Evolutionary conservation across 345 rosid genomes (phyloP), one percentile per base, ranked within the genome.

Genomic region (Eucalyptus sp.): DNA sequence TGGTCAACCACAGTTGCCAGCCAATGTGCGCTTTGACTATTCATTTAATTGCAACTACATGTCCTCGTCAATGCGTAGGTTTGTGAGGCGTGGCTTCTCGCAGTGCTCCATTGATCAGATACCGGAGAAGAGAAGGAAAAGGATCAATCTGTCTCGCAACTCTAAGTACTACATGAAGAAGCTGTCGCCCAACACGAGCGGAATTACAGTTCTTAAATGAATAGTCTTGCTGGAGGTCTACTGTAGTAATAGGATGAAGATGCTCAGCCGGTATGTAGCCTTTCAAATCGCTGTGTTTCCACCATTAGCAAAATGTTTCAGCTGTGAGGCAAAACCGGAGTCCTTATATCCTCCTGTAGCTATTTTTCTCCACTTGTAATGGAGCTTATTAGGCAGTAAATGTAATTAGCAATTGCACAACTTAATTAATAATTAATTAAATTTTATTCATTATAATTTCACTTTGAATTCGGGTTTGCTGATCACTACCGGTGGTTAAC

Each of bases 101-200:
- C 97, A 96, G 90, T 96, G 99, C 87, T 92, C 95, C 25, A 93
- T 97, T 49, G 95, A 96, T 86, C 86, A 89, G 93, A 92, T 97
- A 91, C 99, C 98, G 0, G 95, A 93, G n/a, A 90, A 90, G 91
- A 96, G 95, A 92, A 92, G 97, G 91, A 93, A 90, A 92, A 95
- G 88, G 90, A 96, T 97, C 91, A 94, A 96, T 93, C 94, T 94
- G 43, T 95, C 96, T 5, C 95, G 99, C 8, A 96, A 91, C 50
- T 97, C 98, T 1, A 97, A 97, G 92, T 96, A 96, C 90, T 96
- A 96, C 90, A 94, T 90, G 93, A 97, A 97, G 94, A 95, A 93
- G 89, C 90, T 97, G 91, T 90, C 93, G 3, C 98, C 99, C n/a
- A 94, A 95, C 89, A 94, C 87, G n/a, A 95, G 95, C 88, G 99